These are phyloP conservation scores for Psilocybe subaeruginosa DNA, from an alignment of 768 basidiomycete genomes.

Conservation along the genomic window DNA sequence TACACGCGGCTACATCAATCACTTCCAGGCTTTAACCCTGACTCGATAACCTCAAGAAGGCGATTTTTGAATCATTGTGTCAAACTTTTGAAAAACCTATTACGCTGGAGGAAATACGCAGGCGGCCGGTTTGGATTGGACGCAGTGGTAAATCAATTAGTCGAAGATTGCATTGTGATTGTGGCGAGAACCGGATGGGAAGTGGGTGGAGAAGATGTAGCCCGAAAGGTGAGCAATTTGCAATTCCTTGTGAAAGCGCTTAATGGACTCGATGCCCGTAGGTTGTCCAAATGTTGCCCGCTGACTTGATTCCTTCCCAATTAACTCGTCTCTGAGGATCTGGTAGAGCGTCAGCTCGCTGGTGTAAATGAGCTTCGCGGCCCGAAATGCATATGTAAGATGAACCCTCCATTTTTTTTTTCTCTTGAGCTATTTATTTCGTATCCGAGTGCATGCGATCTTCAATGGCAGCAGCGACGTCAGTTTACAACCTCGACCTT, in stretches of 20 bases:
- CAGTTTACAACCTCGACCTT: conserved; percentile 17
- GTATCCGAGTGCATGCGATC: conserved; percentile 14
- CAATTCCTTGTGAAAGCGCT: conserved; percentile 9
- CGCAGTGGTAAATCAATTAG: conserved; percentile 54
- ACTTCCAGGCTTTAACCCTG: conserved; percentile 69
- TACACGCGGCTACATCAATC: conserved; percentile 41
- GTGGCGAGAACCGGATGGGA: conserved; percentile 84
- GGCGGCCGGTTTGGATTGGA: conserved; percentile 63
- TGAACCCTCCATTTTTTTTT: not conserved
- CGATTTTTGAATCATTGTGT: conserved; percentile 67
- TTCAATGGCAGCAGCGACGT: conserved; percentile 39
- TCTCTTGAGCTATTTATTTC: conserved; percentile 5
- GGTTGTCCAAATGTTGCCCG: conserved; percentile 40
- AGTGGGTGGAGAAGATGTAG: conserved; percentile 74
- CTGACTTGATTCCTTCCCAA: conserved; percentile 31
- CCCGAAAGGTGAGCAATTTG: conserved; percentile 52
- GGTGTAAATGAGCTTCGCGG: not conserved
- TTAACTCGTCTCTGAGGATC: conserved; percentile 19
- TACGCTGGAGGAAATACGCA: conserved; percentile 77
- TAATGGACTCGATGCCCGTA: conserved; percentile 22
- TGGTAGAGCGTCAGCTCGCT: conserved; percentile 2
- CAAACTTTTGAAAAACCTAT: conserved; percentile 75
- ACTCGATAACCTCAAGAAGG: conserved; percentile 68
- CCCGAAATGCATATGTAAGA: conserved; percentile 4
- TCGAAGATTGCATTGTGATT: conserved; percentile 61